Evolutionary conservation across 2,329 filamentous ascomycete genomes (phyloP), one percentile per base, ranked within the genome.

Genomic region (Hypomyces perniciosus): DNA sequence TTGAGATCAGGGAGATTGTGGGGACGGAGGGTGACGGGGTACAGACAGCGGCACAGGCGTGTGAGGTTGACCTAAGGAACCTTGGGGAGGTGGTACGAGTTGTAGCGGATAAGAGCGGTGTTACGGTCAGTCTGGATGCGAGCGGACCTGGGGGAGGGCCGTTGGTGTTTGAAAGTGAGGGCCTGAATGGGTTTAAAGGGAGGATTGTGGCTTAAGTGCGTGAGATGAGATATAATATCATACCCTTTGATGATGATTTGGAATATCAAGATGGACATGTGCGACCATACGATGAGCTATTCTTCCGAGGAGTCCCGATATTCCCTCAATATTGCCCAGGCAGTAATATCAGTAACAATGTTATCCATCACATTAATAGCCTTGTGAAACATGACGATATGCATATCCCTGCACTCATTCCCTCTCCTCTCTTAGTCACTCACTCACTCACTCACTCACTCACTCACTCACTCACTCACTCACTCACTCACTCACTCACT

Each of bases 1-100:
- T 97, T 2, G 90, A 96, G 46, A 85, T 97, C 34, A 81, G 85
- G 41, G 83, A 84, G 64, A 46, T 54, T 20, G 73, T 83, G 6
- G 65, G 69, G 49, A 58, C 65, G 61, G 55, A 64, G 56, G 53
- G 51, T 51, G 53, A 59, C 52, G 55, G 38, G 13, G 44, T 34
- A 29, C 42, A 43, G 40, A 35, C 55, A 42, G 54, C 55, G 54
- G 55, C 41, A 30, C 58, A 54, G 40, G 59, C 59, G 26, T 90
- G 84, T 62, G 91, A 97, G 70, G 86, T 87, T 9, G 88, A 96
- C 63, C 87, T 86, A 60, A 76, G 81, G 59, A 93, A 89, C 62
- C 74, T 88, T 52, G 88, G 86, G 0, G 86, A 93, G 71, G 85
- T 83, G 37, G 78, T 96, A 1, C 70, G 85, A 45, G 88, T 96